These are phyloP conservation scores for Aspergillus caelatus DNA, from an alignment of 2,329 filamentous ascomycete species.

Conservation along the genomic window DNA sequence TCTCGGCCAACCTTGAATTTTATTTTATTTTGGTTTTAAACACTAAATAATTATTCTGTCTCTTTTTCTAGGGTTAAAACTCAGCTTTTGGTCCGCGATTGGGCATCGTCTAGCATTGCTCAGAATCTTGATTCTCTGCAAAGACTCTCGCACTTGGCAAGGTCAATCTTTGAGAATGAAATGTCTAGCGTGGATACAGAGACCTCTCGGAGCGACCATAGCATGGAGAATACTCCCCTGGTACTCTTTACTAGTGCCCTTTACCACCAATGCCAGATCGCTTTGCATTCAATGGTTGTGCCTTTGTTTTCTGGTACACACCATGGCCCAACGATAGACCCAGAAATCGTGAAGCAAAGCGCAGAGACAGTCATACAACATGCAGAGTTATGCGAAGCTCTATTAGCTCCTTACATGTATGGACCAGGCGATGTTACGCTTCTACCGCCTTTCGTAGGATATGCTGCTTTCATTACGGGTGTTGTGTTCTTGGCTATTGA, in stretches of 20 bases:
- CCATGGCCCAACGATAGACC: background rate
- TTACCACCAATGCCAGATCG: conserved; percentile 4
- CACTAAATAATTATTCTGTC: background rate
- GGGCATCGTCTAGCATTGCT: background rate
- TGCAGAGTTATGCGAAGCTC: background rate
- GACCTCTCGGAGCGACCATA: background rate
- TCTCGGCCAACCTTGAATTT: background rate
- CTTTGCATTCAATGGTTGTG: conserved; percentile 1
- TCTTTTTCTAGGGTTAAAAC: background rate
- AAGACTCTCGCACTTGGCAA: conserved; percentile 1
- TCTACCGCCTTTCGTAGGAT: background rate
- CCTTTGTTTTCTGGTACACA: conserved; percentile 1
- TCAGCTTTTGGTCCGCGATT: background rate
- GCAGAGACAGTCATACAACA: background rate
- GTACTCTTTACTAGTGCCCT: background rate
- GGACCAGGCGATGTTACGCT: background rate
- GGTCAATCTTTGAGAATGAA: background rate
- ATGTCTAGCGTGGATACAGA: background rate
- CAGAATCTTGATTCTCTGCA: background rate
- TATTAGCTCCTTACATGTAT: conserved; percentile 4
- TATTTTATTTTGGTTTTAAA: background rate
- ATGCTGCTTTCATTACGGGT: background rate
- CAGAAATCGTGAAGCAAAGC: background rate
- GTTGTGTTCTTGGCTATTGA: background rate
- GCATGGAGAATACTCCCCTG: background rate